phyloP scores from a whole-genome alignment of 2,329 filamentous ascomycete genomes.

The Sporothrix brunneoviolacea region DNA sequence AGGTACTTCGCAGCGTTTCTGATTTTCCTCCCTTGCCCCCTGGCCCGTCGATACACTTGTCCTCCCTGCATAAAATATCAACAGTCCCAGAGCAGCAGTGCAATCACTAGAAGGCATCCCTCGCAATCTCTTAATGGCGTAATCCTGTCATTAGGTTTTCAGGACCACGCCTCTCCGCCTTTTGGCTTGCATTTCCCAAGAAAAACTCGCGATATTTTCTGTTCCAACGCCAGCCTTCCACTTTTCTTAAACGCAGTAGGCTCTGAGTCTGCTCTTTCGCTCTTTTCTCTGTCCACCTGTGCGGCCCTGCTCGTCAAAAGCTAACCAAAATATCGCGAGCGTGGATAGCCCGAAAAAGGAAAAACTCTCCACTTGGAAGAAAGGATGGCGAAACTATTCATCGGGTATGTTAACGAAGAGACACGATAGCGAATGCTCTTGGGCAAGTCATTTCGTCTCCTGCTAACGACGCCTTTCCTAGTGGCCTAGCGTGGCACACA shows the following conservation, averaged over 20 bases:
- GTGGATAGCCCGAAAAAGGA: too few species aligned
- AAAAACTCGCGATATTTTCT: too few species aligned
- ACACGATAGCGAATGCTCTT: neutral
- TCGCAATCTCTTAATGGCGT: too few species aligned
- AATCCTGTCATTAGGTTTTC: too few species aligned
- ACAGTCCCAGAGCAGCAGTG: neutral
- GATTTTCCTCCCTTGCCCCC: neutral
- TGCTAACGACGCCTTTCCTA: constrained; percentile 31
- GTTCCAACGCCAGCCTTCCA: too few species aligned
- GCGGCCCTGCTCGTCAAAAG: too few species aligned
- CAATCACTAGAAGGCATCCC: neutral
- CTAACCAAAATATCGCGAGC: too few species aligned
- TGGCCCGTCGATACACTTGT: neutral
- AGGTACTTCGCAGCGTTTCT: neutral
- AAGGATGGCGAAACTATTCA: constrained; percentile 46
- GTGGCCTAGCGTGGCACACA: constrained; percentile 97
- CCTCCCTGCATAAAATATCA: neutral
- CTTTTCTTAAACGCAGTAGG: too few species aligned
- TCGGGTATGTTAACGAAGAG: constrained; percentile 55
- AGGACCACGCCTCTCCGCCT: too few species aligned
- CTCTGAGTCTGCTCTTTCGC: too few species aligned
- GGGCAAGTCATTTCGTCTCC: neutral
- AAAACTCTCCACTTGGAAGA: neutral
- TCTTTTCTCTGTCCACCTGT: too few species aligned
- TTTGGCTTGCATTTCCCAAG: too few species aligned